These are phyloP conservation scores for Dioszegia hungarica DNA, from an alignment of 768 basidiomycete genomes.

Conservation along the genomic window DNA sequence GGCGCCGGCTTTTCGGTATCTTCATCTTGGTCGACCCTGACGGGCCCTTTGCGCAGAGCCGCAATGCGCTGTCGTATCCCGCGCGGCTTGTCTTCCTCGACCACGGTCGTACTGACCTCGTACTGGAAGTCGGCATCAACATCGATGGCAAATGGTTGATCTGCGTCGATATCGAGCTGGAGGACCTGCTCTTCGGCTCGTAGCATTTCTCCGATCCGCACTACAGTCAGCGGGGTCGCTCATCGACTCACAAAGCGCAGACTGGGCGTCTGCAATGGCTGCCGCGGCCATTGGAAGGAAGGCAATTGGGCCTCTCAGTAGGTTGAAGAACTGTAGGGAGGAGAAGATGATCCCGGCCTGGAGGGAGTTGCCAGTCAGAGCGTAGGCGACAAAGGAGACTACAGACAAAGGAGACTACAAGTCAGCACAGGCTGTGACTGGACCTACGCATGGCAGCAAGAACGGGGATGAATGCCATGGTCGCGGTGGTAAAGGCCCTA, in stretches of 20 bases:
- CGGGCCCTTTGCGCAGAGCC: not conserved
- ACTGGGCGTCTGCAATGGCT: slow-evolving; percentile 10
- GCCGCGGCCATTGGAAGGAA: slow-evolving; percentile 34
- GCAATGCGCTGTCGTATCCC: not conserved
- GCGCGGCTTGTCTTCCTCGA: not conserved
- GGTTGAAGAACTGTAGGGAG: slow-evolving; percentile 59
- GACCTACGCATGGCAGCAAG: slow-evolving; percentile 52
- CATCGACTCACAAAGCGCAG: slow-evolving; percentile 14
- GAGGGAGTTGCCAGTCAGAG: slow-evolving; percentile 57
- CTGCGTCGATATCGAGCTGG: slow-evolving; percentile 48
- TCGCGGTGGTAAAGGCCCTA: not conserved
- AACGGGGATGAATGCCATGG: slow-evolving; percentile 54
- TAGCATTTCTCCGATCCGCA: slow-evolving; percentile 11
- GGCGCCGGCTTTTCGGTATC: slow-evolving; percentile 11
- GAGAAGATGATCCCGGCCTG: slow-evolving; percentile 59
- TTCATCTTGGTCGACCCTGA: not conserved
- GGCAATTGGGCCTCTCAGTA: slow-evolving; percentile 36
- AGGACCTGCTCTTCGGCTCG: slow-evolving; percentile 7
- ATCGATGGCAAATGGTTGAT: slow-evolving; percentile 52
- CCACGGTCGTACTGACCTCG: slow-evolving; percentile 12
- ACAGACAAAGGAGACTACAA: no score
- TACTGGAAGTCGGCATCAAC: slow-evolving; percentile 48
- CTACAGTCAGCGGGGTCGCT: not conserved
- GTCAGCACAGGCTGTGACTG: not conserved
- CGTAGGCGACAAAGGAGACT: slow-evolving; percentile 60